Evolutionary conservation across 495 filamentous ascomycete genomes (phyloP).

Genomic region (Daldinia vernicosa): DNA sequence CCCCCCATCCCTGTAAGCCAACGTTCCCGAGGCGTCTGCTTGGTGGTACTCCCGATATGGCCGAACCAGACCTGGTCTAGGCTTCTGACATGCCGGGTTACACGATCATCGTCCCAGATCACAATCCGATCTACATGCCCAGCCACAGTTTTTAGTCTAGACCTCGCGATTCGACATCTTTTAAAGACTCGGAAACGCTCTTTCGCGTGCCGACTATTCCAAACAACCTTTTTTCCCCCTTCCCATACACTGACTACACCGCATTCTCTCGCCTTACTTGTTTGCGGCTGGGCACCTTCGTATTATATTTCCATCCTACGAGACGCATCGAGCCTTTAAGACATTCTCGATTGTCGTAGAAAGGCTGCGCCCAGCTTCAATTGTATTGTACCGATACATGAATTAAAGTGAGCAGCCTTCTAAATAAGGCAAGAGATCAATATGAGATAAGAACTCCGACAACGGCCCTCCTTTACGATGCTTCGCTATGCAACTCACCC

Average conservation of each 20-base stretch:
- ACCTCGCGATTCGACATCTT: conserved; percentile 30
- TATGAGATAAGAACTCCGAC: conserved; percentile 41
- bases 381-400: conserved; percentile 15
- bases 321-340: background rate
- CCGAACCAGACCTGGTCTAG: conserved; percentile 11
- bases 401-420: conserved; percentile 12
- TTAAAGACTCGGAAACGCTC: conserved; percentile 21
- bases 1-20: conserved; percentile 3
- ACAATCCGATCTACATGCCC: conserved; percentile 36
- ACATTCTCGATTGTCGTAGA: conserved; percentile 16
- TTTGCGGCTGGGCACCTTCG: conserved; percentile 10
- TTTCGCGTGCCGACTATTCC: conserved; percentile 17
- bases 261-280: conserved; percentile 13
- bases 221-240: conserved; percentile 26
- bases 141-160: conserved; percentile 39
- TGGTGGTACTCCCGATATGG: conserved; percentile 27
- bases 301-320: conserved; percentile 17
- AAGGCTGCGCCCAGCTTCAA: conserved; percentile 12
- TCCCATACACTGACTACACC: conserved; percentile 10
- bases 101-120: conserved; percentile 36
- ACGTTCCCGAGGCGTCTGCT: conserved; percentile 13
- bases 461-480: conserved; percentile 42
- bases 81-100: conserved; percentile 19
- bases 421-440: conserved; percentile 29
- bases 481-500: conserved; percentile 24